Percentiles rank a stretch among this genome's conserved stretches.
Evolutionary conservation across 2,329 filamentous ascomycete genomes (phyloP).

Genomic region (Xylaria polymorpha): DNA sequence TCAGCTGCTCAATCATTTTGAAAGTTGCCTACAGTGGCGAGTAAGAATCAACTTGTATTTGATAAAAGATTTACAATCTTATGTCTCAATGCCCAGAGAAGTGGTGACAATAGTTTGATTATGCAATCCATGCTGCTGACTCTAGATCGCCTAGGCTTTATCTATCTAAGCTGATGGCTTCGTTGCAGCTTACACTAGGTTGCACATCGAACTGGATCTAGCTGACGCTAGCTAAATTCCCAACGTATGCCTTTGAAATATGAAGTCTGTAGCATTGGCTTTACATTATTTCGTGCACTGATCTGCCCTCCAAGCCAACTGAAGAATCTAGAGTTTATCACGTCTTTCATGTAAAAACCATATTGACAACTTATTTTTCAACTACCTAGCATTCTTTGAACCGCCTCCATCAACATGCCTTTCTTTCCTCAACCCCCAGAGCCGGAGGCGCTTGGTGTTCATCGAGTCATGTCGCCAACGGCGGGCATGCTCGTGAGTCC

Average conservation of each 20-base stretch:
- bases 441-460: conserved; percentile 24
- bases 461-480: conserved; percentile 23
- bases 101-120: neutral
- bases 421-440: conserved; percentile 25
- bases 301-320: neutral
- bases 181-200: neutral
- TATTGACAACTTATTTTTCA: neutral
- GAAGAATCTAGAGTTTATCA: neutral
- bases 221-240: neutral
- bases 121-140: neutral
- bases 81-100: neutral
- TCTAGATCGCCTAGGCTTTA: neutral
- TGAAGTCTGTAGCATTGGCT: neutral
- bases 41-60: neutral
- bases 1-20: no score
- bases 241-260: neutral
- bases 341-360: neutral
- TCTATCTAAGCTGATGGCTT: neutral
- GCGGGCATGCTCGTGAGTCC: conserved; percentile 25
- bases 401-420: neutral
- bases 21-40: neutral
- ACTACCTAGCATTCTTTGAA: neutral
- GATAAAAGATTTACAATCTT: neutral
- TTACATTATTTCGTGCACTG: neutral
- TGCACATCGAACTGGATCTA: neutral